Percentiles rank a stretch among this genome's conserved stretches.
Evolutionary conservation across 192 early-diverging fungal species (phyloP).

Genomic region (Coemansia sp.): DNA sequence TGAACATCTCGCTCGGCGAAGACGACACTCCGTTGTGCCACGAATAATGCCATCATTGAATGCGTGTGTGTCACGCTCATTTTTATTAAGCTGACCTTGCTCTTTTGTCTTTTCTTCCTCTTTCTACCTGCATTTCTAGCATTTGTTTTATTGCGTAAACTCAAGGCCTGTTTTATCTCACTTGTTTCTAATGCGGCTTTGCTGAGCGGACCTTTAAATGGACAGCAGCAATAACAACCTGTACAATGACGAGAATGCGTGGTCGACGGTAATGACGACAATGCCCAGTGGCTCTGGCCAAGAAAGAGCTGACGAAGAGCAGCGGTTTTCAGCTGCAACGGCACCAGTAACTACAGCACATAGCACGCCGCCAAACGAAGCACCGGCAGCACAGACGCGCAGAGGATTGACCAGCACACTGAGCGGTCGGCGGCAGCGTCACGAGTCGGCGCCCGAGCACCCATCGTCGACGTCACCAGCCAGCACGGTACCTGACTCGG

Average conservation of each 20-base stretch:
- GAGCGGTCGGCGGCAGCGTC: conserved; percentile 39
- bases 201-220: conserved; percentile 4
- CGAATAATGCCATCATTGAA: not conserved
- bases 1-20: conserved; percentile 39
- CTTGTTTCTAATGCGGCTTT: conserved; percentile 5
- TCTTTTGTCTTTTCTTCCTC: not conserved
- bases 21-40: conserved; percentile 3
- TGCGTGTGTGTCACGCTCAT: conserved; percentile 1
- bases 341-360: conserved; percentile 1
- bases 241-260: conserved; percentile 34
- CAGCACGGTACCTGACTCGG: conserved; percentile 21
- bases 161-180: not conserved
- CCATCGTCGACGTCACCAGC: conserved; percentile 15
- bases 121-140: not conserved
- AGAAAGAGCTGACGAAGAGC: not conserved
- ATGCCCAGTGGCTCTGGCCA: not conserved
- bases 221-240: conserved; percentile 8
- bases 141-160: conserved; percentile 9
- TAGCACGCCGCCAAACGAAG: conserved; percentile 1
- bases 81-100: not conserved
- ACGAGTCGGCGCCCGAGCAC: conserved; percentile 19
- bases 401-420: conserved; percentile 42
- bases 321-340: conserved; percentile 1
- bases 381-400: conserved; percentile 21
- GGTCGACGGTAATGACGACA: conserved; percentile 36